phyloP scores from a whole-genome alignment of 1,139 yeast species.

The Kodamaea alishanica region DNA sequence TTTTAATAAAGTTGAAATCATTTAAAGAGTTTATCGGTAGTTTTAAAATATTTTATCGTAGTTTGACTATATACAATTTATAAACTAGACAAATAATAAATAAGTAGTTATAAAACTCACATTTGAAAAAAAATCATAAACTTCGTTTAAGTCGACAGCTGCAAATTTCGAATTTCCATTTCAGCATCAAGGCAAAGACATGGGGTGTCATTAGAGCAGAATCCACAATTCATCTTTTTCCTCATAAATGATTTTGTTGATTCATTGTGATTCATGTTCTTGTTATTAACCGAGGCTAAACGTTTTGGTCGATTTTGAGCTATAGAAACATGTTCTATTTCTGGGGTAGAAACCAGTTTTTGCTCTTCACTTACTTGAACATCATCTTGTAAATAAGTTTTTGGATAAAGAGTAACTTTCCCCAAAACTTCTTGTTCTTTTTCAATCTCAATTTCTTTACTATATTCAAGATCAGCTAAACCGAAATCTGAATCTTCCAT shows the following conservation, averaged over 20 bases:
- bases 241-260: slow-evolving; percentile 6
- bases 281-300: not conserved
- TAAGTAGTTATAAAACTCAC: no score
- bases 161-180: slow-evolving; percentile 7
- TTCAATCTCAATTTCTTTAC: slow-evolving; percentile 10
- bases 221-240: slow-evolving; percentile 35
- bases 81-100: no score
- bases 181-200: slow-evolving; percentile 40
- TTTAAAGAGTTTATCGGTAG: no score
- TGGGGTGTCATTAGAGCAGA: slow-evolving; percentile 39
- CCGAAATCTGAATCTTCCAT: slow-evolving; percentile 4
- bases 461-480: slow-evolving; percentile 7
- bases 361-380: no score
- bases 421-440: slow-evolving; percentile 13
- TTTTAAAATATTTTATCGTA: no score
- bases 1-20: no score
- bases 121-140: no score
- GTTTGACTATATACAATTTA: no score
- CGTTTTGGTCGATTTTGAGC: not conserved
- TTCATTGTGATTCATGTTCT: not conserved
- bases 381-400: not conserved
- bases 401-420: slow-evolving; percentile 10
- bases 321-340: not conserved
- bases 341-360: no score
- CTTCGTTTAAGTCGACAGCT: no score